Conservation (phyloP, 352 stramenopile species). For the Aphanomyces astaci region DNA sequence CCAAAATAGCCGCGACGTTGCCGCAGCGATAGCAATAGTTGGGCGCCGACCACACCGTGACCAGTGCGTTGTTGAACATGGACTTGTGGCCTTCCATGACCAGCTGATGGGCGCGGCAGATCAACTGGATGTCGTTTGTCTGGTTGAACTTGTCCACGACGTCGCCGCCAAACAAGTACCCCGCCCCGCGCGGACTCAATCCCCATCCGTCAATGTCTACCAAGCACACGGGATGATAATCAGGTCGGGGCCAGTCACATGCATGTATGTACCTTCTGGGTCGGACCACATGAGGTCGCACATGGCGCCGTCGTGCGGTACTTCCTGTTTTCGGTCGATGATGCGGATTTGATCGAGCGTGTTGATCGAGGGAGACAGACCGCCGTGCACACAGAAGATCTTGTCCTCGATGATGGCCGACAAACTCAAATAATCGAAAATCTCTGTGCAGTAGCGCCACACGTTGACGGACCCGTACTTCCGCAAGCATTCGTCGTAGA, state of each 20-base stretch:
- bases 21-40: slow-evolving; percentile 99
- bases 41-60: slow-evolving; percentile 98
- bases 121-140: slow-evolving; percentile 96
- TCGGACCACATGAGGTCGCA: slow-evolving; percentile 96
- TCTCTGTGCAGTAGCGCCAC: slow-evolving; percentile 99
- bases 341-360: slow-evolving; percentile 87
- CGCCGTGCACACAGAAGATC: slow-evolving; percentile 99
- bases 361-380: slow-evolving; percentile 90
- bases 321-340: slow-evolving; percentile 97
- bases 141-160: slow-evolving; percentile 99
- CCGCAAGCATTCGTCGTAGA: slow-evolving; percentile 98
- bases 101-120: slow-evolving; percentile 97
- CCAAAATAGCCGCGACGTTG: slow-evolving; percentile 97
- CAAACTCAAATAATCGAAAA: slow-evolving; percentile 99
- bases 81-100: slow-evolving; percentile 88
- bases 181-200: slow-evolving; percentile 93
- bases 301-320: slow-evolving; percentile 98
- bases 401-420: slow-evolving; percentile 98
- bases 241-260: neutral
- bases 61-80: slow-evolving; percentile 97
- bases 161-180: slow-evolving; percentile 98
- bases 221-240: slow-evolving; percentile 64
- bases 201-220: slow-evolving; percentile 98
- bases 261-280: slow-evolving; percentile 54
- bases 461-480: slow-evolving; percentile 99